These are phyloP conservation scores for Aspergillus saccharolyticus DNA, from an alignment of 495 filamentous ascomycete species.

Conservation along the genomic window DNA sequence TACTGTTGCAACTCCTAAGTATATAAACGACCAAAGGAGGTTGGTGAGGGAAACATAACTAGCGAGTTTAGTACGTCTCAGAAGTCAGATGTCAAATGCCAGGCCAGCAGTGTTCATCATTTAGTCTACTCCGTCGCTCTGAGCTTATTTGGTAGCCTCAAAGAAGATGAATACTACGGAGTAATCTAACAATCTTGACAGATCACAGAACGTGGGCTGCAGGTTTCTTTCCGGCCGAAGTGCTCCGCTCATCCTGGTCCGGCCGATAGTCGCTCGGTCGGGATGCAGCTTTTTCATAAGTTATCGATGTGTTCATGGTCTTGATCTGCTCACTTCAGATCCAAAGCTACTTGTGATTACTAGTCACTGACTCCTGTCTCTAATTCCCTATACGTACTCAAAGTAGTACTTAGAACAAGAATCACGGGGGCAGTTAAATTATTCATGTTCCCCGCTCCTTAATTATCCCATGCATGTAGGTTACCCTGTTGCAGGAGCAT, in stretches of 20 bases:
- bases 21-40: constrained; percentile 1
- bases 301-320: too few relatives aligned
- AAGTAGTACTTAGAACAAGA: not conserved
- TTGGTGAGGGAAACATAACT: not conserved
- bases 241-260: not conserved
- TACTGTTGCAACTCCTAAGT: not conserved
- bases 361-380: not conserved
- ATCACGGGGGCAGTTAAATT: not conserved
- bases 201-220: constrained; percentile 20
- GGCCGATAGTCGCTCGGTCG: not conserved
- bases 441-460: not conserved
- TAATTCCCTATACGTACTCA: not conserved
- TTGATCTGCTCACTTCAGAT: not conserved
- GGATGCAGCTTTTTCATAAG: not conserved
- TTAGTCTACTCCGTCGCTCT: not conserved
- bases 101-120: constrained; percentile 7
- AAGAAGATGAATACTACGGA: too few relatives aligned
- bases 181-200: constrained; percentile 12
- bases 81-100: constrained; percentile 14
- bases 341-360: too few relatives aligned
- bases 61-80: constrained; percentile 1
- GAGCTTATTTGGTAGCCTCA: constrained; percentile 9
- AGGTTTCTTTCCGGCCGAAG: constrained; percentile 10
- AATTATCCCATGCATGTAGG: not conserved
- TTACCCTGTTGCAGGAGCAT: not conserved